A percentile compares a stretch with the other conserved stretches of the same genome.
Evolutionary conservation across 2,329 filamentous ascomycete genomes (phyloP).

Genomic region (Alternaria postmessia): DNA sequence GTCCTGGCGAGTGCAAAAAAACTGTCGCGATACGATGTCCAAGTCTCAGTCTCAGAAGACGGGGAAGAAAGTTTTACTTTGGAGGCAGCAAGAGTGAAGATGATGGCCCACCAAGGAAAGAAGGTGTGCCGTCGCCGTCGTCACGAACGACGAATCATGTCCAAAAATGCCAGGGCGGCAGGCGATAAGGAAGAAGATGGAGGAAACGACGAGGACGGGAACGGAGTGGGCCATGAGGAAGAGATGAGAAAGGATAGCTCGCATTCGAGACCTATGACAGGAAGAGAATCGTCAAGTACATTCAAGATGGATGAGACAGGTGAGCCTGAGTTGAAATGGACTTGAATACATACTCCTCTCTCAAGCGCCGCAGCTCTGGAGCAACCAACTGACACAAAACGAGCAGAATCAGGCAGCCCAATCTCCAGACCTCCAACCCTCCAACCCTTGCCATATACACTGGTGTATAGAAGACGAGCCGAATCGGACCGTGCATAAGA

Average conservation of each 20-base stretch:
- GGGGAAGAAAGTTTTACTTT: neutral
- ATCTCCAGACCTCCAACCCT: neutral
- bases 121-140: neutral
- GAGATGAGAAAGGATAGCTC: neutral
- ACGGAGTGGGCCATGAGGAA: neutral
- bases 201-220: neutral
- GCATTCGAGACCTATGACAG: neutral
- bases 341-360: neutral
- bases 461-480: neutral
- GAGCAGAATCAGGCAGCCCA: neutral
- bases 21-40: constrained; percentile 13
- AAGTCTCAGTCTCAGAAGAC: constrained; percentile 9
- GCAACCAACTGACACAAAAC: neutral
- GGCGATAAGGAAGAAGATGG: neutral
- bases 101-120: neutral
- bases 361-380: neutral
- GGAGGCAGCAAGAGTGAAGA: neutral
- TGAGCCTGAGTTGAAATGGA: too few species aligned
- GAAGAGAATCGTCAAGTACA: neutral
- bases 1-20: constrained; percentile 13
- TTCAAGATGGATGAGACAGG: too few species aligned
- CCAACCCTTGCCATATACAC: neutral
- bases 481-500: too few species aligned
- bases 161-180: neutral
- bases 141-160: neutral